A percentile compares a stretch with the other conserved stretches of the same genome.
Conservation (phyloP, 2,329 filamentous ascomycete species). For the Aspergillus sojae region DNA sequence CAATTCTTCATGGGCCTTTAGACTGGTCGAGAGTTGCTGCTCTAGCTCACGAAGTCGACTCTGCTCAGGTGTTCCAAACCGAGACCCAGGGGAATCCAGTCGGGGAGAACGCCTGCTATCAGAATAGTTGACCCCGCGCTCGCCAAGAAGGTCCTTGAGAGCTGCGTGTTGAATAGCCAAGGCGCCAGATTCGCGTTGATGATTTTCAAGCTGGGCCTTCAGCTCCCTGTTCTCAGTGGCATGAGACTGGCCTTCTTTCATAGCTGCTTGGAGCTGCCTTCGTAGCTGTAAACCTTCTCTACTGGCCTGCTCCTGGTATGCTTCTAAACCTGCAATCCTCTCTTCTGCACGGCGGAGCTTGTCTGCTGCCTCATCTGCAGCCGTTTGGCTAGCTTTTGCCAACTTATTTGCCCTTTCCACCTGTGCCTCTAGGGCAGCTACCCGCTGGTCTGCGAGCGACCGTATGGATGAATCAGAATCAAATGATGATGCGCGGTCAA, state of each 20-base stretch:
- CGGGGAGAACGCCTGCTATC: slow-evolving; percentile 69
- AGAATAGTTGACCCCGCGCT: slow-evolving; percentile 81
- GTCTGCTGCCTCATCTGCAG: slow-evolving; percentile 83
- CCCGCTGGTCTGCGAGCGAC: slow-evolving; percentile 55
- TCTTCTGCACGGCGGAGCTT: slow-evolving; percentile 92
- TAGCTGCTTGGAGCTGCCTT: slow-evolving; percentile 80
- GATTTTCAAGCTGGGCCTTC: slow-evolving; percentile 77
- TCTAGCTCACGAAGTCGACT: slow-evolving; percentile 82
- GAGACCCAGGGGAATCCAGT: slow-evolving; percentile 72
- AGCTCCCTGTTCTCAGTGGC: slow-evolving; percentile 80
- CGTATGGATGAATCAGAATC: slow-evolving; percentile 40
- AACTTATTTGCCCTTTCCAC: slow-evolving; percentile 75
- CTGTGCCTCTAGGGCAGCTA: slow-evolving; percentile 76
- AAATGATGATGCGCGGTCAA: slow-evolving; percentile 68
- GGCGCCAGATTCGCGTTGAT: slow-evolving; percentile 92
- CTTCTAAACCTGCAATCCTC: slow-evolving; percentile 91
- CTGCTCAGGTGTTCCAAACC: slow-evolving; percentile 77
- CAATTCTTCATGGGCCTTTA: slow-evolving; percentile 82
- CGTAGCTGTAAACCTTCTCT: slow-evolving; percentile 87
- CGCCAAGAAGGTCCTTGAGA: slow-evolving; percentile 86
- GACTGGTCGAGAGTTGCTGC: slow-evolving; percentile 76
- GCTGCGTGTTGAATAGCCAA: slow-evolving; percentile 89
- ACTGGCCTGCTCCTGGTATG: slow-evolving; percentile 96
- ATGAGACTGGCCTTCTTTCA: slow-evolving; percentile 81
- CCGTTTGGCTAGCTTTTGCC: slow-evolving; percentile 84